phyloP scores from a whole-genome alignment of 1,284 basidiomycete species.

The Papiliotrema laurentii region DNA sequence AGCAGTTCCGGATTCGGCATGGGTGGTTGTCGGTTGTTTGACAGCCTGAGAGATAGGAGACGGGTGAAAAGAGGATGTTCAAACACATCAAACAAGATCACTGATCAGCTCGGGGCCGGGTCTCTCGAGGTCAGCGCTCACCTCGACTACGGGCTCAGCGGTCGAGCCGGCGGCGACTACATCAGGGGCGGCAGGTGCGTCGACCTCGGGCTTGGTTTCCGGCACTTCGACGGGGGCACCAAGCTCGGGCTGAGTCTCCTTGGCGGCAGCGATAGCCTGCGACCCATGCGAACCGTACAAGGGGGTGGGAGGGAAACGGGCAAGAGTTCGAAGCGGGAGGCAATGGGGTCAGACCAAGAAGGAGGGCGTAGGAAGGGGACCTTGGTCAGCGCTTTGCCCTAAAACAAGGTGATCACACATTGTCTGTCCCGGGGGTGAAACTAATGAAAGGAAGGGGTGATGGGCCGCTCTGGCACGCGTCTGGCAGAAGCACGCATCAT shows the following conservation, averaged over 20 bases:
- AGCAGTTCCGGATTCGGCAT: conserved; percentile 30
- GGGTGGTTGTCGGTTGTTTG: conserved; percentile 32
- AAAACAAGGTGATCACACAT: too few species aligned
- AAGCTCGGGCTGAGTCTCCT: conserved; percentile 3
- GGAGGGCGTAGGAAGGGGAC: too few species aligned
- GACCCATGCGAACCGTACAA: conserved; percentile 52
- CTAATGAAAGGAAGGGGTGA: too few species aligned
- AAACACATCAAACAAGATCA: neutral
- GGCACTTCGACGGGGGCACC: neutral
- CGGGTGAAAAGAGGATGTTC: too few species aligned
- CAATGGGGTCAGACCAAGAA: too few species aligned
- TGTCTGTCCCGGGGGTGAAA: too few species aligned
- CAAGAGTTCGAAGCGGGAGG: too few species aligned
- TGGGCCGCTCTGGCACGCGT: too few species aligned
- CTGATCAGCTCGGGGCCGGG: conserved; percentile 13
- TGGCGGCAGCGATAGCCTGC: conserved; percentile 8
- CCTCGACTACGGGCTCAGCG: conserved; percentile 16
- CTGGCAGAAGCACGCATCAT: too few species aligned
- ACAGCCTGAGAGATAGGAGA: conserved; percentile 7
- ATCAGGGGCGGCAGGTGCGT: conserved; percentile 8
- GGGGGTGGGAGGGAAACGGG: too few species aligned
- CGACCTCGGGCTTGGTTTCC: neutral
- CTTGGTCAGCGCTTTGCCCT: too few species aligned
- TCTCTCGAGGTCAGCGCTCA: neutral
- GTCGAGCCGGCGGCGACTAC: conserved; percentile 9